These are phyloP conservation scores for Cucumis hystrix DNA, from an alignment of 306 rosid genomes.

Conservation along the genomic window DNA sequence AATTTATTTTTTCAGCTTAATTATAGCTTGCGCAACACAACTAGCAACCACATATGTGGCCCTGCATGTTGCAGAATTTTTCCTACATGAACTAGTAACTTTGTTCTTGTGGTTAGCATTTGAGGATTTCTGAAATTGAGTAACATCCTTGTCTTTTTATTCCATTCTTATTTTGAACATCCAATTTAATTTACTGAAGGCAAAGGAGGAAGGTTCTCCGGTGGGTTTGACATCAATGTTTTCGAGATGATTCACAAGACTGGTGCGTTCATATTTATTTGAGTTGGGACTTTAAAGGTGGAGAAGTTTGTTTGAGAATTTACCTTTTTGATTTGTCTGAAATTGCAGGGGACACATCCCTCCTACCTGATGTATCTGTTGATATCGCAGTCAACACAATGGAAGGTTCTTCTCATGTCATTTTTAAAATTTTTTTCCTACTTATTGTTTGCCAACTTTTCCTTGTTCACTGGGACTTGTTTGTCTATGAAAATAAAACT, in stretches of 20 bases:
- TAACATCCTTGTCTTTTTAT: neutral
- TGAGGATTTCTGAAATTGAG: neutral
- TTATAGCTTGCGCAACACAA: neutral
- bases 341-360: conserved; percentile 50
- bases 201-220: conserved; percentile 76
- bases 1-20: neutral
- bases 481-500: neutral
- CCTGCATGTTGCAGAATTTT: neutral
- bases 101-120: neutral
- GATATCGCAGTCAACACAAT: conserved; percentile 63
- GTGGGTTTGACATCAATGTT: conserved; percentile 89
- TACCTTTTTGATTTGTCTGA: conserved; percentile 9
- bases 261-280: conserved; percentile 29
- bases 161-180: neutral
- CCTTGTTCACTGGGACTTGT: neutral
- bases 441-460: neutral
- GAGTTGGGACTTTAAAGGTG: neutral
- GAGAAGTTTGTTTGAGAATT: neutral
- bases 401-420: conserved; percentile 45
- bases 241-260: conserved; percentile 71
- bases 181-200: conserved; percentile 31
- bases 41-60: neutral
- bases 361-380: conserved; percentile 77
- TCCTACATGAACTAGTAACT: neutral
- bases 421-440: neutral